Conservation (phyloP, 441 rosid genomes). For the Theobroma grandiflorum region DNA sequence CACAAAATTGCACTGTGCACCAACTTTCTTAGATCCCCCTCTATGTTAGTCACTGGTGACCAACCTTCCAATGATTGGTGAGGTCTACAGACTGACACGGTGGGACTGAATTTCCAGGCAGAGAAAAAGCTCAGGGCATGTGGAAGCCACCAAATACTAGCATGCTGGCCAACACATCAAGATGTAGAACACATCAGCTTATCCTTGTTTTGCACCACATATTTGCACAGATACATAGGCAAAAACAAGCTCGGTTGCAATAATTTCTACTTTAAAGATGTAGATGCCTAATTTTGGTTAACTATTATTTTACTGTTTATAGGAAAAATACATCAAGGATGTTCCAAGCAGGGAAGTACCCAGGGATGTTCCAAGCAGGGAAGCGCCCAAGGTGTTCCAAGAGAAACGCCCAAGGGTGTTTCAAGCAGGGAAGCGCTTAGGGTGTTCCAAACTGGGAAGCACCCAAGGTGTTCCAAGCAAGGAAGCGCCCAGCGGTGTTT, state of each 20-base stretch:
- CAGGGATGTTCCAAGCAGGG: too few species aligned
- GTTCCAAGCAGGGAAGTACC: too few species aligned
- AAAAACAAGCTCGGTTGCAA: conserved; percentile 12
- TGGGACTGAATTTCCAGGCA: conserved; percentile 22
- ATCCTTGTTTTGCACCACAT: conserved; percentile 30
- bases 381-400: too few species aligned
- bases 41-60: background rate
- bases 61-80: conserved; percentile 21
- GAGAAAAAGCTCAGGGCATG: conserved; percentile 14
- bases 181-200: conserved; percentile 31
- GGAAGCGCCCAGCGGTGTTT: too few species aligned
- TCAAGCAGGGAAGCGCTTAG: too few species aligned
- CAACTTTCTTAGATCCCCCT: conserved; percentile 7
- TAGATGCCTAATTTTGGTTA: too few species aligned
- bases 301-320: too few species aligned
- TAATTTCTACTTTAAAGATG: conserved; percentile 21
- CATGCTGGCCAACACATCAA: conserved; percentile 38
- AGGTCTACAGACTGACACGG: conserved; percentile 21
- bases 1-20: conserved; percentile 19
- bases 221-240: conserved; percentile 7
- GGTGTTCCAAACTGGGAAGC: too few species aligned
- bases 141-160: conserved; percentile 41
- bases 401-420: too few species aligned
- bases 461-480: too few species aligned
- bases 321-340: too few species aligned